Percentiles rank a stretch among this genome's conserved stretches.
Evolutionary conservation across 2,329 filamentous ascomycete species (phyloP).

Genomic region (Trichophyton mentagrophytes): DNA sequence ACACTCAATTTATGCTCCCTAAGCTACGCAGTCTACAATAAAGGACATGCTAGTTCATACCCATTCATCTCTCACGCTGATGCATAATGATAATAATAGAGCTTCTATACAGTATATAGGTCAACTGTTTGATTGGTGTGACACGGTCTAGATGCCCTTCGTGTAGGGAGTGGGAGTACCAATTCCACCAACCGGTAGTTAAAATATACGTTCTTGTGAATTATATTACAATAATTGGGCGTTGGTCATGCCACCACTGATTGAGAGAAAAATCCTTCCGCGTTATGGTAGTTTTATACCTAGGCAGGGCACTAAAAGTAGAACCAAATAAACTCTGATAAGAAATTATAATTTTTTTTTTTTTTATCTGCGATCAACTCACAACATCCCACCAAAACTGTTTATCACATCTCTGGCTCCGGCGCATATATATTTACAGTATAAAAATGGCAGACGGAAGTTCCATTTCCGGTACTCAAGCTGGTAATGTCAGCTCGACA

Average conservation of each 20-base stretch:
- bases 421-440: background rate
- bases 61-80: no score
- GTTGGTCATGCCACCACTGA: background rate
- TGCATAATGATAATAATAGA: no score
- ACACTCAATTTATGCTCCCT: no score
- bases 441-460: background rate
- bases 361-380: background rate
- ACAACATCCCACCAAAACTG: background rate
- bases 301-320: background rate
- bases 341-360: background rate
- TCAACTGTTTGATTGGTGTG: no score
- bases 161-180: no score
- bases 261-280: background rate
- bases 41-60: no score
- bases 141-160: no score
- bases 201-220: no score
- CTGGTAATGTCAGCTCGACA: slow-evolving; percentile 12
- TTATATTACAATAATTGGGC: no score
- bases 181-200: no score
- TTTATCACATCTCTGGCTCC: background rate
- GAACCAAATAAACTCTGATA: background rate
- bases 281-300: background rate
- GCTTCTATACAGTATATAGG: no score
- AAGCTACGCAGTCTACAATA: no score
- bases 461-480: background rate